Percentiles rank a stretch among this genome's conserved stretches.
Evolutionary conservation across 305 asterid species (phyloP).

Genomic region (Fraxinus platypoda): DNA sequence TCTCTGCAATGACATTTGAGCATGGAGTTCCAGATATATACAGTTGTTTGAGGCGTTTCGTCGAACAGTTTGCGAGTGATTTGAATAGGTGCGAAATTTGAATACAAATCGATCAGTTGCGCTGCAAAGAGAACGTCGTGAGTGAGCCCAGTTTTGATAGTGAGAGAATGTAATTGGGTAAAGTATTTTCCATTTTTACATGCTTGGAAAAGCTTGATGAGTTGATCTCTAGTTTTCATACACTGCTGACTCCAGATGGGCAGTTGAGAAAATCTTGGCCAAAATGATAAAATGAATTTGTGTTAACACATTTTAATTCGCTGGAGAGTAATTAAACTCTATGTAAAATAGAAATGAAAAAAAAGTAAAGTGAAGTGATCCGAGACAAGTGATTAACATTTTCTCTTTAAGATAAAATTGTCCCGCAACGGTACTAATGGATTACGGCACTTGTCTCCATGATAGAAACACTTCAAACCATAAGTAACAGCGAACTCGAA

Average conservation of each 20-base stretch:
- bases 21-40: conserved; percentile 38
- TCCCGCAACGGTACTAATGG: no score
- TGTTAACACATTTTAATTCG: no score
- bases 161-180: conserved; percentile 39
- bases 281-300: neutral
- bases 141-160: conserved; percentile 42
- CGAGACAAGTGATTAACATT: no score
- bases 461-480: no score
- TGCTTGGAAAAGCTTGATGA: conserved; percentile 38
- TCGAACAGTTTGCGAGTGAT: conserved; percentile 61
- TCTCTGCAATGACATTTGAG: conserved; percentile 39
- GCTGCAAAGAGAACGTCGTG: conserved; percentile 31
- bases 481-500: no score
- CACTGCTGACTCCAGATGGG: neutral
- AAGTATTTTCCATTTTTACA: conserved; percentile 38
- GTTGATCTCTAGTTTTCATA: conserved; percentile 34
- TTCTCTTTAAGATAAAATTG: no score
- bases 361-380: no score
- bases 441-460: no score
- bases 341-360: no score
- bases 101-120: conserved; percentile 29
- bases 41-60: conserved; percentile 51
- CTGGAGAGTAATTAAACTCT: no score
- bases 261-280: neutral
- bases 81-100: conserved; percentile 16